These are phyloP conservation scores for Nemania serpens DNA, from an alignment of 2,329 filamentous ascomycete genomes.

Conservation along the genomic window DNA sequence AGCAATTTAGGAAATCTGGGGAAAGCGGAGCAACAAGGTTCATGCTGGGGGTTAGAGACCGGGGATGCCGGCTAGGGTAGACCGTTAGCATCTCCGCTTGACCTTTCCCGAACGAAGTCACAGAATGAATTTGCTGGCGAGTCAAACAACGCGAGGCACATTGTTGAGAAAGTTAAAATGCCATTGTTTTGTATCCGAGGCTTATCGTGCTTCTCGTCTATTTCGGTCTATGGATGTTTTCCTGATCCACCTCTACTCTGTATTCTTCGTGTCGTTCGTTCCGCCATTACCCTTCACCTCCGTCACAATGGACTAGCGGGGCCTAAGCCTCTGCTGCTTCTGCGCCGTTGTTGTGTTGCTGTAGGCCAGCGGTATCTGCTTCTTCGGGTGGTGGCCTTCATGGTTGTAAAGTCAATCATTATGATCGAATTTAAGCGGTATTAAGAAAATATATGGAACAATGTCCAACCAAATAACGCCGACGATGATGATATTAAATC, in stretches of 20 bases:
- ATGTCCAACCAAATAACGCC: slow-evolving; percentile 32
- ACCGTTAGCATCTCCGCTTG: not conserved
- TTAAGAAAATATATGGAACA: slow-evolving; percentile 25
- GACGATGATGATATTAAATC: slow-evolving; percentile 32
- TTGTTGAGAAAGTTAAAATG: not conserved
- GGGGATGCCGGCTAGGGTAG: not conserved
- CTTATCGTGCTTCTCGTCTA: slow-evolving; percentile 29
- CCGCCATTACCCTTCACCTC: slow-evolving; percentile 22
- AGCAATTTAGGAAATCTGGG: slow-evolving; percentile 31
- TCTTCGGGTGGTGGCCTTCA: slow-evolving; percentile 32
- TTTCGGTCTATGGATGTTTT: slow-evolving; percentile 33
- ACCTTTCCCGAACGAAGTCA: not conserved
- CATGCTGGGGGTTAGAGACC: not conserved
- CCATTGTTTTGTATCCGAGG: slow-evolving; percentile 25
- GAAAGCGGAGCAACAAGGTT: slow-evolving; percentile 23
- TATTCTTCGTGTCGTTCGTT: slow-evolving; percentile 19
- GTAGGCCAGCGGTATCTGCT: slow-evolving; percentile 25
- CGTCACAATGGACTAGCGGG: slow-evolving; percentile 13
- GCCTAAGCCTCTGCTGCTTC: slow-evolving; percentile 16
- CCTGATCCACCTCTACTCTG: slow-evolving; percentile 10
- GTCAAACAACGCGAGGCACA: not conserved
- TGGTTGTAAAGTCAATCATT: slow-evolving; percentile 30
- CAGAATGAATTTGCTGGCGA: not conserved
- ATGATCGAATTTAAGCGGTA: slow-evolving; percentile 27
- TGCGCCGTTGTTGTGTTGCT: slow-evolving; percentile 5